Conservation (phyloP, 495 filamentous ascomycete genomes). For the Penicillium samsonianum region DNA sequence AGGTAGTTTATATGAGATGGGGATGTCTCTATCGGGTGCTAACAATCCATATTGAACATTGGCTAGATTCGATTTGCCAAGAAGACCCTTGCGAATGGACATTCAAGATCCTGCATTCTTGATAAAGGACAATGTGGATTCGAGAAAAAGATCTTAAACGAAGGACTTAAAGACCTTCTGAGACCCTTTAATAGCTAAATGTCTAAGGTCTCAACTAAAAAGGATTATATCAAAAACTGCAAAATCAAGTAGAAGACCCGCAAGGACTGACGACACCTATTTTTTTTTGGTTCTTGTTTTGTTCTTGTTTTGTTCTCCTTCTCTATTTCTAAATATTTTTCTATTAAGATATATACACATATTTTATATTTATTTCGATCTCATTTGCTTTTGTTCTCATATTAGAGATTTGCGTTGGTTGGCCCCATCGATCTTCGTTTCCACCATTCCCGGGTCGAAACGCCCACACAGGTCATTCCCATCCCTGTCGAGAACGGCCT, state of each 20-base stretch:
- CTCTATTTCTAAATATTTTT: background rate
- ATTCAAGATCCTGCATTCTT: constrained; percentile 8
- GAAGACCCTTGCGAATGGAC: constrained; percentile 18
- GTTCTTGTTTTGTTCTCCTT: constrained; percentile 20
- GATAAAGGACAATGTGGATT: background rate
- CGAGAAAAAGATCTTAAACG: background rate
- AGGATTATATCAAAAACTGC: background rate
- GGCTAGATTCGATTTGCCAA: constrained; percentile 8
- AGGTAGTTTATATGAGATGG: background rate
- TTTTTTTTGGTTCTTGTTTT: constrained; percentile 10
- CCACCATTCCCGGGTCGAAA: constrained; percentile 37
- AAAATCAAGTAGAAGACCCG: background rate
- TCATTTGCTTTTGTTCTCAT: constrained; percentile 16
- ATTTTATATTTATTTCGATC: constrained; percentile 12
- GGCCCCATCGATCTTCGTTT: constrained; percentile 34
- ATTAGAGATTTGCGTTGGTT: constrained; percentile 8
- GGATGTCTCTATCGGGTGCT: background rate
- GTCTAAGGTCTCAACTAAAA: background rate
- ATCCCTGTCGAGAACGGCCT: constrained; percentile 46
- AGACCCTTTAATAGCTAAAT: background rate
- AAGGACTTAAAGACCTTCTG: background rate
- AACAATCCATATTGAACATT: too few relatives aligned
- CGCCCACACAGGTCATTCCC: constrained; percentile 45
- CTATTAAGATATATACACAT: background rate
- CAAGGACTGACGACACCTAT: constrained; percentile 7